Conservation (phyloP, 176 grass and related monocot species). For the Thinopyrum elongatum region DNA sequence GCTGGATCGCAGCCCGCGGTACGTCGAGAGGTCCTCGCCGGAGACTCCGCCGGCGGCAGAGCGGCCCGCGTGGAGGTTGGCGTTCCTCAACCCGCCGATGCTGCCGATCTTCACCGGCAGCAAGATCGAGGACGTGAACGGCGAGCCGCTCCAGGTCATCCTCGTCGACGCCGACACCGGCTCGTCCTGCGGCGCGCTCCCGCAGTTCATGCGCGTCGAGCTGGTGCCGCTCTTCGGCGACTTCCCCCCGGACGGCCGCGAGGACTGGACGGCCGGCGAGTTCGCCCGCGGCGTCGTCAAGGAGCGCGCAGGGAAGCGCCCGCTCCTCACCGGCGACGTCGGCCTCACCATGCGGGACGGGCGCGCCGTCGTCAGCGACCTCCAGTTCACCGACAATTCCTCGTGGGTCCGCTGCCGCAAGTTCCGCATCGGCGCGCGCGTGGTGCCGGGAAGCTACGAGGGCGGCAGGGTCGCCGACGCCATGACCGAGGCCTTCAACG, state of each 20-base stretch:
- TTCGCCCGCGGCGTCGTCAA: conserved; percentile 53
- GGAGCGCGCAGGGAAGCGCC: conserved; percentile 72
- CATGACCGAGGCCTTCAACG: conserved; percentile 61
- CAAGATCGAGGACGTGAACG: conserved; percentile 56
- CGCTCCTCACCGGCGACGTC: conserved; percentile 76
- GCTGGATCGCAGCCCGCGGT: conserved; percentile 44
- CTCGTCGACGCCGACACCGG: conserved; percentile 35
- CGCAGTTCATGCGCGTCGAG: conserved; percentile 60
- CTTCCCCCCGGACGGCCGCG: conserved; percentile 40
- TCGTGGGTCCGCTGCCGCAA: conserved; percentile 76
- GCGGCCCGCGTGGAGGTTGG: conserved; percentile 40
- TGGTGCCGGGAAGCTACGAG: conserved; percentile 23
- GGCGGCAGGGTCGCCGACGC: conserved; percentile 65
- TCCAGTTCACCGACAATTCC: conserved; percentile 91
- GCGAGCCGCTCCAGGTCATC: conserved; percentile 50
- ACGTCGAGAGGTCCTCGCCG: conserved; percentile 39
- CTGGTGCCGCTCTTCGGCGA: conserved; percentile 70
- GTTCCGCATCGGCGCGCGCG: conserved; percentile 74
- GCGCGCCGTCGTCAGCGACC: conserved; percentile 39
- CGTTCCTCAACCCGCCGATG: conserved; percentile 37
- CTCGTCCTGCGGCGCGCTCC: not conserved
- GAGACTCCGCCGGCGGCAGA: not conserved
- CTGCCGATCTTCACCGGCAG: conserved; percentile 78
- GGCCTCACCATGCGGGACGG: conserved; percentile 52
- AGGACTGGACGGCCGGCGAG: conserved; percentile 48